These are phyloP conservation scores for Pseudisothecium myosuroides DNA, from an alignment of 225 moss, liverwort and hornwort genomes.

Conservation along the genomic window DNA sequence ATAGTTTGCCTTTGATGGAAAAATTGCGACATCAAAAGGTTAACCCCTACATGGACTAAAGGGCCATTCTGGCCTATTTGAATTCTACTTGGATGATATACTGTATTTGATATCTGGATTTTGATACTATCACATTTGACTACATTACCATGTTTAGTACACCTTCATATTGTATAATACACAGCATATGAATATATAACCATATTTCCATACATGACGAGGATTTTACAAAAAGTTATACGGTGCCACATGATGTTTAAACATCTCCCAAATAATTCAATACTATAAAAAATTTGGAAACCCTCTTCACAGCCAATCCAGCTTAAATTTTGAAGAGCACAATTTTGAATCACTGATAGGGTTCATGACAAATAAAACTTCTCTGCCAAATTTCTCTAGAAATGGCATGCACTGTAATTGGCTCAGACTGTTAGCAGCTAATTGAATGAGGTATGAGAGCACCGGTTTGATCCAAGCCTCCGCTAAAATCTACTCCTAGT, in stretches of 20 bases:
- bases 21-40: not conserved
- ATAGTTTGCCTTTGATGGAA: not conserved
- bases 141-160: not conserved
- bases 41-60: not conserved
- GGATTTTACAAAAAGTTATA: not conserved
- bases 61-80: fast-evolving
- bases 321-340: not conserved
- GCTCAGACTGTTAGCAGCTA: not conserved
- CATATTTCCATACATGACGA: not conserved
- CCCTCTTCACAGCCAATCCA: not conserved
- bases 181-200: not conserved
- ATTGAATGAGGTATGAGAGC: not conserved
- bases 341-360: not conserved
- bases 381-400: not conserved
- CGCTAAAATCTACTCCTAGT: not conserved
- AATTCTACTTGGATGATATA: not conserved
- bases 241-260: not conserved
- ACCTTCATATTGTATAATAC: not conserved
- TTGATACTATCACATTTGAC: not conserved
- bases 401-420: not conserved
- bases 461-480: not conserved
- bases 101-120: no score
- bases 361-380: not conserved
- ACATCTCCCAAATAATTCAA: not conserved
- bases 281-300: not conserved